Conservation (phyloP, 192 early-diverging fungal genomes). For the Backusella tarrabulga region DNA sequence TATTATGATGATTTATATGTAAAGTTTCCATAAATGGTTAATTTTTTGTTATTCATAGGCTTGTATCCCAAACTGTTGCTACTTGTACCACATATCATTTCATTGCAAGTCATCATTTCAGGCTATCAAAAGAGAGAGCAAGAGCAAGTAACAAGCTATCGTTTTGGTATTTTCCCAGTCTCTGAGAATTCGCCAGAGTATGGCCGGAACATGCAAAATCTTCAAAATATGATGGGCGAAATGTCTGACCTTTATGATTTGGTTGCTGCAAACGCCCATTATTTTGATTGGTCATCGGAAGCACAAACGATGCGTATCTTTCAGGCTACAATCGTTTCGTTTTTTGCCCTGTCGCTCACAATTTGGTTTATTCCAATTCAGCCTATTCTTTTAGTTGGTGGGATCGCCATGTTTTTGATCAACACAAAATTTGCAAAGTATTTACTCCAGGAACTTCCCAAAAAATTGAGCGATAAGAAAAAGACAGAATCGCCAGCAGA, state of each 20-base stretch:
- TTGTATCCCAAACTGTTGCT: constrained; percentile 33
- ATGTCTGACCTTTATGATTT: constrained; percentile 49
- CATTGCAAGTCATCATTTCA: constrained; percentile 21
- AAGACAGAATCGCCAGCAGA: background rate
- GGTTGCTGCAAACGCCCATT: constrained; percentile 35
- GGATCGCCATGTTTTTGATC: constrained; percentile 55
- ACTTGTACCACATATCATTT: constrained; percentile 27
- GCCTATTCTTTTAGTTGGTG: constrained; percentile 48
- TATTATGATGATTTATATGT: background rate
- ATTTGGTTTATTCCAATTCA: constrained; percentile 52
- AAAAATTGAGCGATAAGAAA: background rate
- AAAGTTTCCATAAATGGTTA: background rate
- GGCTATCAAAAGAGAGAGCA: constrained; percentile 2
- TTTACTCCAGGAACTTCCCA: constrained; percentile 17
- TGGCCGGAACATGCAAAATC: constrained; percentile 66
- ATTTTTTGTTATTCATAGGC: constrained; percentile 13
- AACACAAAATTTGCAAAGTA: constrained; percentile 59
- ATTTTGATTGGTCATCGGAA: constrained; percentile 56
- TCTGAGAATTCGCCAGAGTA: constrained; percentile 56
- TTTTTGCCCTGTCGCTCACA: constrained; percentile 29
- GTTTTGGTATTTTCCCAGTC: background rate
- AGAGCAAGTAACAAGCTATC: background rate
- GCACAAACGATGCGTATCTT: constrained; percentile 42
- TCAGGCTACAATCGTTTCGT: constrained; percentile 35
- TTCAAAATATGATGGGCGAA: constrained; percentile 78